A percentile compares a stretch with the other conserved stretches of the same genome.
phyloP scores from a whole-genome alignment of 2,329 filamentous ascomycete species.

The Sporothrix protearum region DNA sequence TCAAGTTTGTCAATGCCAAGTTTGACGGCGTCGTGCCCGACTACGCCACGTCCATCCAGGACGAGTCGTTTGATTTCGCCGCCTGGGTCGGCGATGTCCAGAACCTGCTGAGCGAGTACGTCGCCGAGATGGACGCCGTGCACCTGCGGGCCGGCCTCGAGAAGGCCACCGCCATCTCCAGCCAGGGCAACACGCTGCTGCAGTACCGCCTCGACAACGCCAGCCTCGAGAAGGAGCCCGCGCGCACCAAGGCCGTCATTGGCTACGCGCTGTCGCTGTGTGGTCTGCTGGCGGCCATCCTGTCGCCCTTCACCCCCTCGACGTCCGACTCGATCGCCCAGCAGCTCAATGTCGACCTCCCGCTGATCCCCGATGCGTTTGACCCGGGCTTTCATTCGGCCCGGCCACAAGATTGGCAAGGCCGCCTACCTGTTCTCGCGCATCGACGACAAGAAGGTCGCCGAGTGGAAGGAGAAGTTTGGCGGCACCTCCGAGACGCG shows the following conservation, averaged over 20 bases:
- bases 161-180: slow-evolving; percentile 64
- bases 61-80: slow-evolving; percentile 49
- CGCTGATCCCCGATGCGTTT: slow-evolving; percentile 66
- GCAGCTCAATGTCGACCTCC: slow-evolving; percentile 60
- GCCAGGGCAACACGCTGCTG: slow-evolving; percentile 48
- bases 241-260: slow-evolving; percentile 57
- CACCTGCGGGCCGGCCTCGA: slow-evolving; percentile 65
- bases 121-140: slow-evolving; percentile 64
- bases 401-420: slow-evolving; percentile 74
- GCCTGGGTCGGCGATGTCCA: slow-evolving; percentile 62
- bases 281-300: slow-evolving; percentile 72
- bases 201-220: slow-evolving; percentile 46
- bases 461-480: slow-evolving; percentile 66
- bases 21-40: slow-evolving; percentile 68
- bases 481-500: slow-evolving; percentile 39
- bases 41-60: slow-evolving; percentile 49
- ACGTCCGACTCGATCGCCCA: slow-evolving; percentile 70
- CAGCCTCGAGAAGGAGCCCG: slow-evolving; percentile 49
- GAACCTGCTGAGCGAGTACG: slow-evolving; percentile 61
- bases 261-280: slow-evolving; percentile 81
- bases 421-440: slow-evolving; percentile 56
- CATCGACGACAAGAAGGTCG: slow-evolving; percentile 68
- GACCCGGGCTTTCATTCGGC: slow-evolving; percentile 55
- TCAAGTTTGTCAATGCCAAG: slow-evolving; percentile 75
- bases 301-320: slow-evolving; percentile 82